phyloP scores from a whole-genome alignment of 176 grass and related monocot genomes.

The Avena eriantha region DNA sequence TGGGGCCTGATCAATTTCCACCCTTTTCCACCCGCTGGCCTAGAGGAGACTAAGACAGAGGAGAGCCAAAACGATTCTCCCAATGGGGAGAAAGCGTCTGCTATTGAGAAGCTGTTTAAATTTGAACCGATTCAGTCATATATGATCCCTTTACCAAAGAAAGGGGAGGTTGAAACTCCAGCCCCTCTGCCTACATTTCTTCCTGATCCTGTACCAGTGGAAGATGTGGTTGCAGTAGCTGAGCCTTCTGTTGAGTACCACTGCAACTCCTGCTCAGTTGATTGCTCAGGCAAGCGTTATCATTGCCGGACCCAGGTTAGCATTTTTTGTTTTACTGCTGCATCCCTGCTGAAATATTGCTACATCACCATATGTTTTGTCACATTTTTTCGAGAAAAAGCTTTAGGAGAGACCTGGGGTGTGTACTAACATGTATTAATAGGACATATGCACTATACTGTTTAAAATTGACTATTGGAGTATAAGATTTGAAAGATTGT shows the following conservation, averaged over 20 bases:
- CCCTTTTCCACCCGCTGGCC: conserved; percentile 70
- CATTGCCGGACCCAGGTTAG: conserved; percentile 94
- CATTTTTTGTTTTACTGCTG: conserved; percentile 33
- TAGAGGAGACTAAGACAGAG: conserved; percentile 69
- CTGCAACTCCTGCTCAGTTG: conserved; percentile 95
- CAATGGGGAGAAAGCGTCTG: conserved; percentile 56
- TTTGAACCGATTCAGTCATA: conserved; percentile 81
- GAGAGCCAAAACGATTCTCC: conserved; percentile 47
- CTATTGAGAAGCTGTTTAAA: conserved; percentile 77
- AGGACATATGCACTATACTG: background rate
- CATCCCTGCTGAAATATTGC: conserved; percentile 17
- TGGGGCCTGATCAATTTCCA: conserved; percentile 99
- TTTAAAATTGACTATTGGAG: conserved; percentile 20
- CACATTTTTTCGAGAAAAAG: background rate
- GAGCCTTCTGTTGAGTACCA: conserved; percentile 98
- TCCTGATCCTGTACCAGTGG: conserved; percentile 71
- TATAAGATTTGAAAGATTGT: background rate
- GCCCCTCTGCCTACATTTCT: conserved; percentile 56
- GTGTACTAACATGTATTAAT: background rate
- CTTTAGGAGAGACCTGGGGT: background rate
- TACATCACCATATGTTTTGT: conserved; percentile 15
- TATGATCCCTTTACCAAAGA: conserved; percentile 66
- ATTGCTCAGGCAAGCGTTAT: conserved; percentile 92
- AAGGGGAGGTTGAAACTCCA: conserved; percentile 59
- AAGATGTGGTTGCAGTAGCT: conserved; percentile 63